Base-by-base conservation (phyloP, 257 asterid species). In the Solanum tacnaense region DNA sequence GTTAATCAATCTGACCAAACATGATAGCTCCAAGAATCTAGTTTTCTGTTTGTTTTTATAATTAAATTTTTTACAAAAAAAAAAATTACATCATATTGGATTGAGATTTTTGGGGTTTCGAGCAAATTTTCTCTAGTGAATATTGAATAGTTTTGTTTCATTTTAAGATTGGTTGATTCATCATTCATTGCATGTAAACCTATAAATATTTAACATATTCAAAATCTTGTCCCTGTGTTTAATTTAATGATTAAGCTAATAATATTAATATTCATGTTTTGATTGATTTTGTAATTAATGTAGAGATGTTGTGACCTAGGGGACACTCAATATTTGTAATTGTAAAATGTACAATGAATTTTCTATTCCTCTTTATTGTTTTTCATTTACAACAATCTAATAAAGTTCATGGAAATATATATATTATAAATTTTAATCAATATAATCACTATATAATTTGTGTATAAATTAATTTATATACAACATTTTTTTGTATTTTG, bases 81-180 rank as follows among this genome's bases (percentile, higher is more conserved):
- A 52, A 6, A 56, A 56, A 2, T 71, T 85, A 67, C 88, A 71
- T 91, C 82, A 86, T 89, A 94, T 88, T 90, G 89, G 92, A 90
- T 93, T 90, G 93, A 76, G 92, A 94, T 93, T 79, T 92, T 90
- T 92, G 88, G 95, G 95, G 92, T 92, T 92, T 89, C 91, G 94
- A 86, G 81, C 35, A 41, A 29, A 74, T 86, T 49, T 49, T 39
- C 62, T 32, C 65, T 18, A 38, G 46, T 86, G 41, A 68, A 38
- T 70, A 68, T 86, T 86, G 60, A 86, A 58, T 41, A 27, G 70
- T 90, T 73, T 89, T 90, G 91, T 85, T 88, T 89, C 70, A 38
- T 89, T 86, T 88, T 38, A 84, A 83, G 70, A 29, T 74, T 81
- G 41, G 90, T 89, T 89, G 93, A 58, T 58, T 58, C 96, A 90